These are phyloP conservation scores for Ceratobasidium theobromae DNA, from an alignment of 1,284 basidiomycete genomes.

Conservation along the genomic window DNA sequence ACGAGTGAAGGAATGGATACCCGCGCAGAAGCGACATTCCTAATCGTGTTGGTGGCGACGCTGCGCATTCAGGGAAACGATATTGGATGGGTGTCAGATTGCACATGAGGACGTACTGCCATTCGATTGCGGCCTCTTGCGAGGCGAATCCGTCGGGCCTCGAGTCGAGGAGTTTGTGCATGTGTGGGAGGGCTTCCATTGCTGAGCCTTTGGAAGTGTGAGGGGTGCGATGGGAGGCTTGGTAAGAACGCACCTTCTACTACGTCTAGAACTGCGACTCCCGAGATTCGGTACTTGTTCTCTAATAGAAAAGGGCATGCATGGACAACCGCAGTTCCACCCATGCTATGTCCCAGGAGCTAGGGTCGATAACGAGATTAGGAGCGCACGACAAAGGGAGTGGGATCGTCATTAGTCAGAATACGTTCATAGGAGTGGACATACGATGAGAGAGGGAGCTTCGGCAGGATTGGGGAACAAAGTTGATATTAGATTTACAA, in stretches of 20 bases:
- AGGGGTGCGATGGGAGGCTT: background rate
- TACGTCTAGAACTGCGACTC: constrained; percentile 90
- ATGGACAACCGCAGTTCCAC: constrained; percentile 81
- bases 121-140: constrained; percentile 83
- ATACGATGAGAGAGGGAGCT: constrained; percentile 74
- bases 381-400: constrained; percentile 24
- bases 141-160: constrained; percentile 84
- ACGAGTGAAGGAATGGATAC: constrained; percentile 82
- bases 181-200: constrained; percentile 85
- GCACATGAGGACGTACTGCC: constrained; percentile 75
- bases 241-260: constrained; percentile 73
- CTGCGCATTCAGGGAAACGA: constrained; percentile 45
- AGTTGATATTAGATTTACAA: constrained; percentile 64
- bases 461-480: constrained; percentile 65
- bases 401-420: constrained; percentile 38
- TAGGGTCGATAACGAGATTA: constrained; percentile 41
- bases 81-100: background rate
- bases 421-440: constrained; percentile 38
- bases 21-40: constrained; percentile 76
- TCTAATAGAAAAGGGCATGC: constrained; percentile 67
- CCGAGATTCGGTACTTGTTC: constrained; percentile 69
- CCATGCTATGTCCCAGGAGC: constrained; percentile 90
- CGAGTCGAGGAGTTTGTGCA: constrained; percentile 84
- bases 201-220: constrained; percentile 84
- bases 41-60: constrained; percentile 72